Base-by-base conservation (phyloP, 208 protist species). In the Naegleria fowleri region DNA sequence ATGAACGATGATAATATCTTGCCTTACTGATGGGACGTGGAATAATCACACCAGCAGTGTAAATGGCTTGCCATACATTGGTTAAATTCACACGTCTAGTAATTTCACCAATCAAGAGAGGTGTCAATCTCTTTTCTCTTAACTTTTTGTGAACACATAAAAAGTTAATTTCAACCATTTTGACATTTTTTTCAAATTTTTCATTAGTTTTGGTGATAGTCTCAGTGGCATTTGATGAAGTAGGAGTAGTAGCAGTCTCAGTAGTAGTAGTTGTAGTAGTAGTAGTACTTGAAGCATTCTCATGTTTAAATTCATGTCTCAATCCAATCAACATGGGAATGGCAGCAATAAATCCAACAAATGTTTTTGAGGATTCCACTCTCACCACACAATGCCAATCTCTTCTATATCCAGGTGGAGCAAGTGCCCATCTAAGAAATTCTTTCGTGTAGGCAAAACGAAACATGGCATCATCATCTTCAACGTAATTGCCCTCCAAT, bases 121-220 rank as follows among this genome's bases (percentile, higher is more conserved):
- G 99, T 5, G 99, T 98, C 40, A 99, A 92, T 22, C 98, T 95
- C 94, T 99, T 99, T 29, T 95, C 93, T 29, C 99, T 96, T 36
- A 99, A 94, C 86, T 97, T 96, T 95, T 99, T 99, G 94, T 99
- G 98, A 11, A 99, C 97, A 92, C 99, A 99, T 0, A 99, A 95
- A 92, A 99, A 99, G 93, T 99, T 99, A 91, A 99, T 99, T 92
- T 99, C 98, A 76, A 98, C 98, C 92, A 99, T 98, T 51, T 90
- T 75, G 0, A 92, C 16, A 51, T 84, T 59, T 5, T 92, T 79
- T 36, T 79, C 29, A 33, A 36, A 79, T 79, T 75, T 51, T 85
- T 86, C 22, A 9, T 43, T 5, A n/a, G 25, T 29, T 90, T 83
- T 19, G 0, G 40, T 41, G 1, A 7, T 48, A 9, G 43, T 48